Evolutionary conservation across 2,329 filamentous ascomycete genomes (phyloP).

Genomic region (Thelonectria blattea): DNA sequence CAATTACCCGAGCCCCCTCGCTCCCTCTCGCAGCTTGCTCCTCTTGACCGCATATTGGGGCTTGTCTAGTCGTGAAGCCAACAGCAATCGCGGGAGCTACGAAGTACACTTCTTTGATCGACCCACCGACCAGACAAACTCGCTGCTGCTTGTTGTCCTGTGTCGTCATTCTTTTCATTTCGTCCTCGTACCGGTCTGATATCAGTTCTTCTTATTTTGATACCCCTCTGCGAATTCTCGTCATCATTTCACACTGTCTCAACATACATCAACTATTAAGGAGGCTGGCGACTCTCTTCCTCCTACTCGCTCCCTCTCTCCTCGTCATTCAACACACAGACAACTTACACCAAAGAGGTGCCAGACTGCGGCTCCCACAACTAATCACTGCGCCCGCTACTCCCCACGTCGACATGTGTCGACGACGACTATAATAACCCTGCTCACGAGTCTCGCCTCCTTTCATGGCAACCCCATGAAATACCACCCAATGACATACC

Average conservation of each 20-base stretch:
- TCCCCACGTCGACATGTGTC: slow-evolving; percentile 14
- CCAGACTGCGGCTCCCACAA: too few species aligned
- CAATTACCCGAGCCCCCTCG: slow-evolving; percentile 5
- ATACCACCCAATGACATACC: slow-evolving; percentile 10
- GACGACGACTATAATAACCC: slow-evolving; percentile 4
- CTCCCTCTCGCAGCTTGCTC: background rate
- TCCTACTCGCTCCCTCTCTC: background rate
- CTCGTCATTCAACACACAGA: slow-evolving; percentile 2
- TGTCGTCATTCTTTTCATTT: slow-evolving; percentile 15
- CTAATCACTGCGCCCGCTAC: background rate
- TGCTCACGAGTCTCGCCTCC: slow-evolving; percentile 14
- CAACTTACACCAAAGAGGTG: background rate
- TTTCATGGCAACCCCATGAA: slow-evolving; percentile 8
- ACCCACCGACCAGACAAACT: slow-evolving; percentile 17
- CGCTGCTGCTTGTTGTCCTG: background rate
- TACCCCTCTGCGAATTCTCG: background rate
- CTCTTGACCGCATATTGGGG: slow-evolving; percentile 17
- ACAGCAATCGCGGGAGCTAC: slow-evolving; percentile 11
- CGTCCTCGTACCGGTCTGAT: background rate
- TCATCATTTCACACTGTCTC: background rate
- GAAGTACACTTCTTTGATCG: slow-evolving; percentile 9
- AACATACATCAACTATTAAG: too few species aligned
- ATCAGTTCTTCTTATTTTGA: background rate
- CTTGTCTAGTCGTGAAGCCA: slow-evolving; percentile 21
- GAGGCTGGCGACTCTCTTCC: background rate